phyloP scores from a whole-genome alignment of 1,139 yeast genomes.

The Diutina sp. region DNA sequence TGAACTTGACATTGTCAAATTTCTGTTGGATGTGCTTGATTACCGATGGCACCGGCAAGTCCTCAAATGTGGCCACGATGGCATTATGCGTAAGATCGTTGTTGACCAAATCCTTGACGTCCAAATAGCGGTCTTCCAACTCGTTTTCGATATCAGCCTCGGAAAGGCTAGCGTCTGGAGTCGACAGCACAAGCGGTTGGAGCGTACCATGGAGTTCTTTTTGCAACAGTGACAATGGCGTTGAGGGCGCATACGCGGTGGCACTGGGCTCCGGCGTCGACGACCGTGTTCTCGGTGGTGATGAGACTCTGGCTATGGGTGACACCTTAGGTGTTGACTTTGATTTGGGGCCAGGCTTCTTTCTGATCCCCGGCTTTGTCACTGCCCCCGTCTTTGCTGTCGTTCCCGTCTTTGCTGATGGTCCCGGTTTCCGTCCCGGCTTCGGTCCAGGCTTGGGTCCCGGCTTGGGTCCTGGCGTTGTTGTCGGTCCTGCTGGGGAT shows the following conservation, averaged over 20 bases:
- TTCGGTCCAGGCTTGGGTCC: no score
- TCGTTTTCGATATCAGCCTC: neutral
- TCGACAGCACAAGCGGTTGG: neutral
- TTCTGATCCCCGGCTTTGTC: no score
- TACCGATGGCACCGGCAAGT: neutral
- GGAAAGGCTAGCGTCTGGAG: neutral
- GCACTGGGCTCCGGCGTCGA: no score
- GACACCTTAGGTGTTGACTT: no score
- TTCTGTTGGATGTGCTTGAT: neutral
- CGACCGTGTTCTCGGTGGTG: neutral
- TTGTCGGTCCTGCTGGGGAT: neutral
- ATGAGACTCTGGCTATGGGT: neutral
- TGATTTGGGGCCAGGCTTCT: no score
- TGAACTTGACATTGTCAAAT: neutral
- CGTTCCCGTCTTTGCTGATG: no score
- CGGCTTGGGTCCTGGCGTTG: no score
- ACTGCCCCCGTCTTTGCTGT: no score
- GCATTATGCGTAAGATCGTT: slow-evolving; percentile 1
- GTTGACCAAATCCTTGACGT: neutral
- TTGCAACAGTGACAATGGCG: neutral
- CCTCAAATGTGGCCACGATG: neutral
- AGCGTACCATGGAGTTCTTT: neutral
- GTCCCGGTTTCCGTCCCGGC: no score
- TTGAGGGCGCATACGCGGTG: no score
- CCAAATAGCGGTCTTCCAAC: neutral